A percentile compares a stretch with the other conserved stretches of the same genome.
Evolutionary conservation across 345 rosid species (phyloP).

Genomic region (Erysimum cheiranthoides): DNA sequence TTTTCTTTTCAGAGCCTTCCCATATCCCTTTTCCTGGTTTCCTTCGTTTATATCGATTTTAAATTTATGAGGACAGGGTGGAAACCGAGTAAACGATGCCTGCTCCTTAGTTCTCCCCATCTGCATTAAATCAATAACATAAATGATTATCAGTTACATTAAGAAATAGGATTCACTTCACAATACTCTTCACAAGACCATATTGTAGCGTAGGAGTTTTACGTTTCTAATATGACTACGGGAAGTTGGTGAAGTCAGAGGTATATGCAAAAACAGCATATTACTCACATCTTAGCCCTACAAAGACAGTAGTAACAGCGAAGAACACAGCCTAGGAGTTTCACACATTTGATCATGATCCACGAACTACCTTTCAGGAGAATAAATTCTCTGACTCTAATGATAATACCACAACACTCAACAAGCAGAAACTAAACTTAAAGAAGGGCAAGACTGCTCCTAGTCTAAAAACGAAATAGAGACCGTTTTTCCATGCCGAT

Average conservation of each 20-base stretch:
- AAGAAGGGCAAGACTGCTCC: constrained; percentile 14
- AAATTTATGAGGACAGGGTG: constrained; percentile 16
- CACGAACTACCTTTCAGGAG: neutral
- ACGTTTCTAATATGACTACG: constrained; percentile 4
- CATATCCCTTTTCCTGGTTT: constrained; percentile 39
- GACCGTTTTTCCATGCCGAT: constrained; percentile 22
- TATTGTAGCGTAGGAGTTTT: neutral
- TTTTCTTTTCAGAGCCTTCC: constrained; percentile 55
- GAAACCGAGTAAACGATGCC: constrained; percentile 44
- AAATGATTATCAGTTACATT: neutral
- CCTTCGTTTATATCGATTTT: constrained; percentile 43
- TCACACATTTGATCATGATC: constrained; percentile 10
- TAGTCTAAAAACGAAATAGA: neutral
- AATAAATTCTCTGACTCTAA: neutral
- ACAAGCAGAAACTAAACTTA: constrained; percentile 6
- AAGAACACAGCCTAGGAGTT: neutral
- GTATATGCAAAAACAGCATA: constrained; percentile 11
- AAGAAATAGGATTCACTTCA: constrained; percentile 9
- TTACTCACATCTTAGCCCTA: neutral
- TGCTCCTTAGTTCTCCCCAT: constrained; percentile 61
- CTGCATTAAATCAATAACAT: constrained; percentile 37
- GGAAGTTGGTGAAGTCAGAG: neutral
- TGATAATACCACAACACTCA: neutral
- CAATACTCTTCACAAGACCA: neutral
- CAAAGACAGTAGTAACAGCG: neutral